Evolutionary conservation across 2,329 filamentous ascomycete species (phyloP).

Genomic region (Diaporthe amygdali): DNA sequence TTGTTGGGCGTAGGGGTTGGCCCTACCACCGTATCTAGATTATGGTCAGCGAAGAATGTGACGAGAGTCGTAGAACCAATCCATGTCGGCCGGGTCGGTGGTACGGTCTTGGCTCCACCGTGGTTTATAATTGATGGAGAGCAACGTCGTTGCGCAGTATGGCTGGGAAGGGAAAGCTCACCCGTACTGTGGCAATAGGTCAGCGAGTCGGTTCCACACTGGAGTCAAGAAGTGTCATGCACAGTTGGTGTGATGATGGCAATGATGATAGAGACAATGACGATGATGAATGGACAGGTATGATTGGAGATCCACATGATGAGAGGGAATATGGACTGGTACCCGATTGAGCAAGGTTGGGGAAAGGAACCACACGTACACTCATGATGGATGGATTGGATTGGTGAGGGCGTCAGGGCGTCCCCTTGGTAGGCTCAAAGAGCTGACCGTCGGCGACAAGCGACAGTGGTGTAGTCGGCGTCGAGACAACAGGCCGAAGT

Average conservation of each 20-base stretch:
- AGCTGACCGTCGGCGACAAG: not conserved
- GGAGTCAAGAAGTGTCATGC: not conserved
- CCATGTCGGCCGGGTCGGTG: not conserved
- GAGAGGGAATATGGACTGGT: not conserved
- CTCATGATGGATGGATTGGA: conserved; percentile 47
- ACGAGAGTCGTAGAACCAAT: not conserved
- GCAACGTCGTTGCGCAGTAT: not conserved
- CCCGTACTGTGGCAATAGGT: conserved; percentile 59
- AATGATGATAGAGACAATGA: too few species aligned
- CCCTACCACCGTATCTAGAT: conserved; percentile 57
- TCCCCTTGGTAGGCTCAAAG: not conserved
- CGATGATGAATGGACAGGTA: too few species aligned
- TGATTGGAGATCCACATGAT: too few species aligned
- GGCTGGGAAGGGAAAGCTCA: conserved; percentile 42
- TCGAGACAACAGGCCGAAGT: not conserved
- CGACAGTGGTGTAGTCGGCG: not conserved
- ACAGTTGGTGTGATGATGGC: not conserved
- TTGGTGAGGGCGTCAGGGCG: conserved; percentile 9
- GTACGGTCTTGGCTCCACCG: not conserved
- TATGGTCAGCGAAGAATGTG: conserved; percentile 35
- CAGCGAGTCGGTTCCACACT: conserved; percentile 31
- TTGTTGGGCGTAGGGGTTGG: conserved; percentile 65
- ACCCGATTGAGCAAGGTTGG: not conserved
- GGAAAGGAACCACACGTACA: conserved; percentile 47
- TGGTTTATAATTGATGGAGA: not conserved